phyloP scores from a whole-genome alignment of 2,329 filamentous ascomycete species.

The Colletotrichum sublineola region DNA sequence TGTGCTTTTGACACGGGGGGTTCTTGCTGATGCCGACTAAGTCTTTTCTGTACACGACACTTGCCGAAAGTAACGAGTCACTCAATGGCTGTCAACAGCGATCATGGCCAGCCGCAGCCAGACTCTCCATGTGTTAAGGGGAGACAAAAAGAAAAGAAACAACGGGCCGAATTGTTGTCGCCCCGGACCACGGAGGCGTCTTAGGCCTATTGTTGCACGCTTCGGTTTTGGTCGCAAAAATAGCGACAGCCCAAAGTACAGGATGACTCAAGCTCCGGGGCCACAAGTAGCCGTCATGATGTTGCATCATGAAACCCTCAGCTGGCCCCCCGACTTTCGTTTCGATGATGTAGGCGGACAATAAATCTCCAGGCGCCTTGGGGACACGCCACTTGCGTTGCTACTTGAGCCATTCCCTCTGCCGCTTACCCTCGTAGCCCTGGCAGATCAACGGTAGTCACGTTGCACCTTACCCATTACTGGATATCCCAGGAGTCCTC shows the following conservation, averaged over 20 bases:
- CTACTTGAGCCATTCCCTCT: conserved; percentile 3
- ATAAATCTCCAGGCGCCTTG: conserved; percentile 39
- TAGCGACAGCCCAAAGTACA: conserved; percentile 77
- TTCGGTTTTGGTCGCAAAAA: conserved; percentile 89
- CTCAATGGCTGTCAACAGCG: background rate
- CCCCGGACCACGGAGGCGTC: conserved; percentile 70
- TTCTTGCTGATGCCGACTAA: background rate
- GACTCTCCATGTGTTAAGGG: conserved; percentile 40
- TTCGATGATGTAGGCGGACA: background rate
- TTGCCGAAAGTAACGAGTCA: conserved; percentile 5
- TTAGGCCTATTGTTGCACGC: conserved; percentile 83
- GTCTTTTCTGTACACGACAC: background rate
- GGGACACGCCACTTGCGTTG: conserved; percentile 37
- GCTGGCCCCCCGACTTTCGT: conserved; percentile 2
- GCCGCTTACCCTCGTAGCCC: background rate
- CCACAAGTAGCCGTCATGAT: conserved; percentile 10
- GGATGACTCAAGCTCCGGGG: conserved; percentile 72
- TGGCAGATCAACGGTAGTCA: background rate
- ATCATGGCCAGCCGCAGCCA: background rate
- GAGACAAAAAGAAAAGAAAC: conserved; percentile 55
- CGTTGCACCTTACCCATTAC: conserved; percentile 60
- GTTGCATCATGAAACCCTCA: conserved; percentile 18
- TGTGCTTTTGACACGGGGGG: background rate
- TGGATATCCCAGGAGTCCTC: conserved; percentile 97
- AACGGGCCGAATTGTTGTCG: conserved; percentile 71